Conservation (phyloP, 805 yeast genomes). For the Kazachstania viticola region DNA sequence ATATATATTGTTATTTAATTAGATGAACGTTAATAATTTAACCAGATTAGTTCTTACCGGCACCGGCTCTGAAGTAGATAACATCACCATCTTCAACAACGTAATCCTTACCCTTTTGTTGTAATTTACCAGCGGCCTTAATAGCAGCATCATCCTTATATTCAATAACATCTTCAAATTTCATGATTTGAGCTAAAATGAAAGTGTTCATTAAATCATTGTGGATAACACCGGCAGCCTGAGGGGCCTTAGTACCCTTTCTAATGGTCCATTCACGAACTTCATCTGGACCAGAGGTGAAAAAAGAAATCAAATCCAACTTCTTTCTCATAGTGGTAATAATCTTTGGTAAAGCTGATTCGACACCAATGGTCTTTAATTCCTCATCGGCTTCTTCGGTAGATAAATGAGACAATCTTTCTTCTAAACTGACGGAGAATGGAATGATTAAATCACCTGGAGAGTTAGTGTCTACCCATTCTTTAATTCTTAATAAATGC, state of each 20-base stretch:
- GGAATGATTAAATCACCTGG: constrained; percentile 90
- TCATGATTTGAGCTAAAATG: constrained; percentile 86
- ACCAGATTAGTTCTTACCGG: constrained; percentile 61
- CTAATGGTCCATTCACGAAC: constrained; percentile 98
- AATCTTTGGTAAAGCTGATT: constrained; percentile 76
- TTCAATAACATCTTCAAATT: constrained; percentile 69
- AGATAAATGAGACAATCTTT: constrained; percentile 75
- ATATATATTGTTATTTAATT: no score
- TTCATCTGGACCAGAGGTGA: constrained; percentile 93
- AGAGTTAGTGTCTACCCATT: constrained; percentile 74
- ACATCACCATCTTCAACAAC: constrained; percentile 93
- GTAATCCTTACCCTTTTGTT: constrained; percentile 89
- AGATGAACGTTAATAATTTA: no score
- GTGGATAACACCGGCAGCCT: constrained; percentile 97
- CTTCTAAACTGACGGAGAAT: constrained; percentile 85
- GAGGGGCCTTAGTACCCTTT: constrained; percentile 88
- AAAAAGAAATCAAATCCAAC: constrained; percentile 80
- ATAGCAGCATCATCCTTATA: constrained; percentile 71
- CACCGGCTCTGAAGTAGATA: constrained; percentile 87
- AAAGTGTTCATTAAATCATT: constrained; percentile 91
- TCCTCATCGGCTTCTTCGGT: constrained; percentile 74
- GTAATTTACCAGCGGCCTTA: constrained; percentile 79
- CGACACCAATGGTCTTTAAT: constrained; percentile 60
- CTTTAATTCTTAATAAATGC: constrained; percentile 67
- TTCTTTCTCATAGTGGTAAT: constrained; percentile 79